These are phyloP conservation scores for Colletotrichum higginsianum DNA, from an alignment of 2,329 filamentous ascomycete species.

Conservation along the genomic window DNA sequence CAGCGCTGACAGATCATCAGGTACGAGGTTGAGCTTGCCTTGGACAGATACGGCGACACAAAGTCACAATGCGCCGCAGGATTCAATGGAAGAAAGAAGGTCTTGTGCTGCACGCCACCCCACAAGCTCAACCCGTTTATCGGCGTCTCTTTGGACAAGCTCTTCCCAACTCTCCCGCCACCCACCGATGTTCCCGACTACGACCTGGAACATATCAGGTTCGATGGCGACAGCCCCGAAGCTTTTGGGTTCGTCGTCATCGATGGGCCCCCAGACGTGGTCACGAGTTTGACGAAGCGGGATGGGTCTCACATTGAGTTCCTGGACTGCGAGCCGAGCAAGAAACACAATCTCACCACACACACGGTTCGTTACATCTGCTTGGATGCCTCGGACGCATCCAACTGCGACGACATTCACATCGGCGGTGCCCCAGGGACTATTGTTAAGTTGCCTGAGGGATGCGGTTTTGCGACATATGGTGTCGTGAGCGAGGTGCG, in stretches of 20 bases:
- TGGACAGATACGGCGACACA: conserved; percentile 45
- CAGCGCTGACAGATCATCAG: conserved; percentile 6
- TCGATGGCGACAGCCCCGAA: background rate
- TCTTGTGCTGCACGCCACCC: conserved; percentile 7
- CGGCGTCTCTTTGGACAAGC: background rate
- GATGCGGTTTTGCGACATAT: conserved; percentile 18
- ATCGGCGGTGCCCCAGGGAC: conserved; percentile 9
- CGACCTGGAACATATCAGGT: background rate
- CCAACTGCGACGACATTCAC: conserved; percentile 28
- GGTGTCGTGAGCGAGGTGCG: conserved; percentile 4
- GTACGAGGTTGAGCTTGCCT: conserved; percentile 47
- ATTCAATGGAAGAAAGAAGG: conserved; percentile 4
- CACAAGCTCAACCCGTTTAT: conserved; percentile 4
- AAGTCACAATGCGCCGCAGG: conserved; percentile 8
- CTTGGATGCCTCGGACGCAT: background rate
- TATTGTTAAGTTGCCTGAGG: conserved; percentile 10
- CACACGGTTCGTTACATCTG: too few relatives aligned
- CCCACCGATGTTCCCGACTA: background rate
- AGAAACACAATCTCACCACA: too few relatives aligned
- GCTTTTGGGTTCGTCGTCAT: conserved; percentile 54
- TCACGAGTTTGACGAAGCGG: conserved; percentile 54
- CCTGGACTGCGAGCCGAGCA: conserved; percentile 10
- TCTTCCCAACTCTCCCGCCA: conserved; percentile 13
- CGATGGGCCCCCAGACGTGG: conserved; percentile 50
- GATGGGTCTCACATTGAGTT: conserved; percentile 61